These are phyloP conservation scores for Ophiocordyceps unilateralis DNA, from an alignment of 2,329 filamentous ascomycete species.

Conservation along the genomic window DNA sequence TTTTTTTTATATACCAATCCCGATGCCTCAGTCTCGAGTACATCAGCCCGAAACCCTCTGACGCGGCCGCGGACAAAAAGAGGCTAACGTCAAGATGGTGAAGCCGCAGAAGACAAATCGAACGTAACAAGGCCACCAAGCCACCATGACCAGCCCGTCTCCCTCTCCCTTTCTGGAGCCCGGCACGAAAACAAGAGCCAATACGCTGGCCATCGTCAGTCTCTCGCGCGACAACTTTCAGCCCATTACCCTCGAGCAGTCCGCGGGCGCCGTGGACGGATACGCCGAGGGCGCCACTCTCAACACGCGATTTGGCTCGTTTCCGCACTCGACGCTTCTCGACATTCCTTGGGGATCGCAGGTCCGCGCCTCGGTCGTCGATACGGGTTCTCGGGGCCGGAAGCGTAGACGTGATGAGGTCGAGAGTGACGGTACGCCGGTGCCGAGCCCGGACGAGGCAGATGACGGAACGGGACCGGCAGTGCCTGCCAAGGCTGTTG, in stretches of 20 bases:
- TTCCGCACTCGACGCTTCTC: constrained; percentile 63
- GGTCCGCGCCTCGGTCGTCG: constrained; percentile 73
- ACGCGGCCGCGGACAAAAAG: neutral
- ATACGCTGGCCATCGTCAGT: constrained; percentile 67
- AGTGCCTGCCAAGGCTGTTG: constrained; percentile 28
- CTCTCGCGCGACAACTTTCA: constrained; percentile 75
- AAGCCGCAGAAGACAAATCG: neutral
- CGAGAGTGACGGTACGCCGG: constrained; percentile 25
- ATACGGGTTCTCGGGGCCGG: constrained; percentile 75
- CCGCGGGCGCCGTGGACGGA: constrained; percentile 46
- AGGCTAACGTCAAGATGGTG: neutral
- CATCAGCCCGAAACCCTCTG: neutral
- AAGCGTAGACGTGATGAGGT: constrained; percentile 36
- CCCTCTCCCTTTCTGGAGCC: constrained; percentile 67
- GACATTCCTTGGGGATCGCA: constrained; percentile 80
- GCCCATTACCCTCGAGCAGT: constrained; percentile 51
- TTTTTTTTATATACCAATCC: neutral
- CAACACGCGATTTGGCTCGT: constrained; percentile 89
- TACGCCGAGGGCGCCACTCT: constrained; percentile 64
- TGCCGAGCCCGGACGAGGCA: constrained; percentile 16
- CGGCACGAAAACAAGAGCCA: constrained; percentile 39
- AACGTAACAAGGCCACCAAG: neutral
- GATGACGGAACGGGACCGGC: constrained; percentile 13
- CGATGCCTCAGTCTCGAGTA: neutral
- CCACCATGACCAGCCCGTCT: constrained; percentile 16